A percentile compares a stretch with the other conserved stretches of the same genome.
phyloP scores from a whole-genome alignment of 2,329 filamentous ascomycete genomes.

The Alternaria alternata region DNA sequence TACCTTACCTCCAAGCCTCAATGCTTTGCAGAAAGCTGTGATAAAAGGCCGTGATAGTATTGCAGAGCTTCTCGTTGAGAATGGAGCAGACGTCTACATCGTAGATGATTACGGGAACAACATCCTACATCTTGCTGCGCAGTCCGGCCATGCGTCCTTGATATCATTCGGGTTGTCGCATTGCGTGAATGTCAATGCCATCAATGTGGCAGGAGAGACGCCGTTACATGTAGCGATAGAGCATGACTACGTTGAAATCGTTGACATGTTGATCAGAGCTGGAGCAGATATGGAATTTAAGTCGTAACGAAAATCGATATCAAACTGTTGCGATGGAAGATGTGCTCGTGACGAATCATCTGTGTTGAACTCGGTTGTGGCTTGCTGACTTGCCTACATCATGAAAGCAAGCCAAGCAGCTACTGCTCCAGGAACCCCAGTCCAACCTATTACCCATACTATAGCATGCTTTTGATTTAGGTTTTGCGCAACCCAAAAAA shows the following conservation, averaged over 20 bases:
- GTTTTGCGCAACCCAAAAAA: background rate
- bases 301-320: background rate
- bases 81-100: conserved; percentile 5
- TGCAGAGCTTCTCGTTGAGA: conserved; percentile 7
- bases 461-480: background rate
- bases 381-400: background rate
- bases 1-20: conserved; percentile 1
- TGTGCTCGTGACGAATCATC: background rate
- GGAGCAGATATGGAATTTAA: conserved; percentile 8
- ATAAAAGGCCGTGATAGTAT: background rate
- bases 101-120: conserved; percentile 6
- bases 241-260: conserved; percentile 5
- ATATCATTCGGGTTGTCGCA: conserved; percentile 1
- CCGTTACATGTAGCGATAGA: conserved; percentile 17
- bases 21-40: conserved; percentile 6
- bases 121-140: conserved; percentile 4
- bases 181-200: conserved; percentile 6
- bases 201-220: conserved; percentile 10
- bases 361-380: background rate
- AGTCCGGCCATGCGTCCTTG: background rate
- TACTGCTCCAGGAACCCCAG: background rate
- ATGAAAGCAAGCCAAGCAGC: background rate
- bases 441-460: background rate
- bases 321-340: background rate
- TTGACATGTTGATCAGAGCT: conserved; percentile 10